Evolutionary conservation across 768 basidiomycete species (phyloP), one percentile per base, ranked within the genome.

Genomic region (Crassisporium funariophilum): DNA sequence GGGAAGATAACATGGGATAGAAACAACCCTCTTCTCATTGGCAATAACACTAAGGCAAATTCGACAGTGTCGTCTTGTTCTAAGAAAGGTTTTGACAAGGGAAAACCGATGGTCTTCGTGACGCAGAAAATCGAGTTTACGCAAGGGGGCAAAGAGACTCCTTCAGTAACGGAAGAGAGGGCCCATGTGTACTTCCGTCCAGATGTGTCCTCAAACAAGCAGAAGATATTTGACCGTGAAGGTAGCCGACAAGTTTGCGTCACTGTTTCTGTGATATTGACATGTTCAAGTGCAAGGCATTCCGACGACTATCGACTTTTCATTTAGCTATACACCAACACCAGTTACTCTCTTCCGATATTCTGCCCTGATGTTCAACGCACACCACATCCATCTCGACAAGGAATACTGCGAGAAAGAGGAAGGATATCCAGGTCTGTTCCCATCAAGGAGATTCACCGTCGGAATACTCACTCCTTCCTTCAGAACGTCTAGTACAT

Each of bases 311-410:
- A 49, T 68, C 19, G 78, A 84, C 51, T 84, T 88, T 61, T 75
- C 79, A 4, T 84, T 89, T 62, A 72, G 68, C 22, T 90, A 83
- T 59, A 79, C 67, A 11, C 90, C 90, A 3, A 81, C 77, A 19
- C 65, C 81, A 25, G 82, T 83, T 7, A 89, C 86, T 0, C 70
- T 93, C 16, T 94, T 94, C 71, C 82, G 89, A 17, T 94, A 86
- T 67, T 92, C 89, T 4, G 88, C 91, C 15, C 71, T 94, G 17
- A 92, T 84, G 54, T 91, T 90, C 70, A 93, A 94, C 56, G 87
- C 81, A 10, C 91, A 94, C 54, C 76, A 82, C 54, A 88, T 94
- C 53, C 91, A 94, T 65, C 77, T 92, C 20, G 88, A 92, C 67
- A 81, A 81, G 47, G 79, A 83, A 17, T 90, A 84, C 59, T 81